These are phyloP conservation scores for Xanthoconium separans DNA, from an alignment of 1,284 basidiomycete genomes.

Conservation along the genomic window DNA sequence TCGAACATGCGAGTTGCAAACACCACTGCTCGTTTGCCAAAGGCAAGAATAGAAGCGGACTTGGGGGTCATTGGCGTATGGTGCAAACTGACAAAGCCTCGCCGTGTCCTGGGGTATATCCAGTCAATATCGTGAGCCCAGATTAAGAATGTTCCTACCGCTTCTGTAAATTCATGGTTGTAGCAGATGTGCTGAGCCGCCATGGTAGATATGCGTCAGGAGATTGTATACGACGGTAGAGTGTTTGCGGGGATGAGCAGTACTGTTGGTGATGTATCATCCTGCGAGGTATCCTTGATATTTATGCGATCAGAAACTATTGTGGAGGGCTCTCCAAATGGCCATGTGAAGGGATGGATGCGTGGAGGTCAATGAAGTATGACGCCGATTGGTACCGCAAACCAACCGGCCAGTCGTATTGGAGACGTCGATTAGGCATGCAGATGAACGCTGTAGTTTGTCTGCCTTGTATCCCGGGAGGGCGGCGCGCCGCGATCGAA, in stretches of 20 bases:
- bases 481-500: neutral
- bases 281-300: slow-evolving; percentile 11
- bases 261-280: slow-evolving; percentile 9
- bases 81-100: slow-evolving; percentile 2
- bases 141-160: slow-evolving; percentile 8
- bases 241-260: neutral
- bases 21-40: slow-evolving; percentile 2
- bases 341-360: slow-evolving; percentile 15
- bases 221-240: neutral
- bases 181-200: neutral
- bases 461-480: slow-evolving; percentile 11
- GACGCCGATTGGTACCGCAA: slow-evolving; percentile 17
- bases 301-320: slow-evolving; percentile 17
- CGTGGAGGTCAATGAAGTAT: slow-evolving; percentile 17
- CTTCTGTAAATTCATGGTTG: slow-evolving; percentile 18
- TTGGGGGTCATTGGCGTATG: neutral
- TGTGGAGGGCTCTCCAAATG: slow-evolving; percentile 26
- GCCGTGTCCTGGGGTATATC: slow-evolving; percentile 9
- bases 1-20: slow-evolving; percentile 11
- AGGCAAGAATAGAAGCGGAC: slow-evolving; percentile 13
- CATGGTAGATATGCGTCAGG: slow-evolving; percentile 10
- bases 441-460: slow-evolving; percentile 2
- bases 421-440: slow-evolving; percentile 3
- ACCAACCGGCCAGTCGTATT: slow-evolving; percentile 13
- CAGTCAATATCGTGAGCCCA: slow-evolving; percentile 3